Evolutionary conservation across 495 filamentous ascomycete genomes (phyloP).

Genomic region (Viridothelium virens): DNA sequence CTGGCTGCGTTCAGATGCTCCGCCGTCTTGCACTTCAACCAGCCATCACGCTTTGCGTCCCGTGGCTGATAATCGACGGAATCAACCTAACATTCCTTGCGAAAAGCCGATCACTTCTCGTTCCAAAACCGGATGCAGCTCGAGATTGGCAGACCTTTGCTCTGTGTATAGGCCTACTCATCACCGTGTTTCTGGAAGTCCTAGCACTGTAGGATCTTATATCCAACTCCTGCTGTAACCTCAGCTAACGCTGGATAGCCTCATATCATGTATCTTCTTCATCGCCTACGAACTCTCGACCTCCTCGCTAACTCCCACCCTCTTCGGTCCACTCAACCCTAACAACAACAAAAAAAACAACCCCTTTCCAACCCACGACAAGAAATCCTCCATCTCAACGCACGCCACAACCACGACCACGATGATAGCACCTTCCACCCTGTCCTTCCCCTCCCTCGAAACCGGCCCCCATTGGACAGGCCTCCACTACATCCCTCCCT

Average conservation of each 20-base stretch:
- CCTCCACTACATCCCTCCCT: neutral
- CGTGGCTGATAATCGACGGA: neutral
- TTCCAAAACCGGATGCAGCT: neutral
- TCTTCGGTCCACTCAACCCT: neutral
- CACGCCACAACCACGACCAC: neutral
- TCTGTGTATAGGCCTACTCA: neutral
- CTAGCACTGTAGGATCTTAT: neutral
- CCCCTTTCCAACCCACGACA: neutral
- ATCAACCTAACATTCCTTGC: neutral
- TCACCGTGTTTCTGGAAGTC: neutral
- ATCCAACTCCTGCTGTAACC: neutral
- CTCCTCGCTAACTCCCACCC: neutral
- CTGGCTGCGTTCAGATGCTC: neutral
- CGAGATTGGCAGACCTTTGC: neutral
- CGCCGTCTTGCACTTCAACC: neutral
- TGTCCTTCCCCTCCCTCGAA: neutral
- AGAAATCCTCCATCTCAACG: conserved; percentile 1
- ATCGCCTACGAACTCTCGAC: neutral
- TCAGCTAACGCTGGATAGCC: neutral
- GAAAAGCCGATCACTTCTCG: neutral
- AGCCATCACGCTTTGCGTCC: neutral
- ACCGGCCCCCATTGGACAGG: neutral
- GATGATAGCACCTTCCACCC: neutral
- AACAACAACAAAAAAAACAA: neutral
- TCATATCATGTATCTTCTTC: neutral